Evolutionary conservation across 257 asterid genomes (phyloP).

Genomic region (Ophiorrhiza pumila): DNA sequence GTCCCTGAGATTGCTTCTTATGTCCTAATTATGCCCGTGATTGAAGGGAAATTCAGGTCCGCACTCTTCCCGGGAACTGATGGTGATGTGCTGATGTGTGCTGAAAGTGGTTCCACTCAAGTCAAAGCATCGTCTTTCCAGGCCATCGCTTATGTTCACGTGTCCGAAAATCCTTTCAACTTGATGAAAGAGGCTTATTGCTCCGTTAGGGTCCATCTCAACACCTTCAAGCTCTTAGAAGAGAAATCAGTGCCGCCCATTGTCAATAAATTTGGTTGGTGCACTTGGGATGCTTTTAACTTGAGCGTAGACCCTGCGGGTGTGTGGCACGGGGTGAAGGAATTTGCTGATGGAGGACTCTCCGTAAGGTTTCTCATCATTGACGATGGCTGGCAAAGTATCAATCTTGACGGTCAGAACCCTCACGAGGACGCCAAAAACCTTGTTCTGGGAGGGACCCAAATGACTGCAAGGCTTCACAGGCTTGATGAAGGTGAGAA

Average conservation of each 20-base stretch:
- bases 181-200: conserved; percentile 67
- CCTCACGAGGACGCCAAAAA: conserved; percentile 48
- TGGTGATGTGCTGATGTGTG: conserved; percentile 48
- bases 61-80: conserved; percentile 61
- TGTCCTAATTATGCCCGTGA: conserved; percentile 49
- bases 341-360: conserved; percentile 51
- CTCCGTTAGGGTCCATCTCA: conserved; percentile 55
- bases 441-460: conserved; percentile 63
- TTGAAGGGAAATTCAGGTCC: conserved; percentile 60
- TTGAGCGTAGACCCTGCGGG: conserved; percentile 52
- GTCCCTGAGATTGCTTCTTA: conserved; percentile 55
- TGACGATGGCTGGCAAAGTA: conserved; percentile 81
- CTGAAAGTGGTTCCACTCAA: conserved; percentile 60
- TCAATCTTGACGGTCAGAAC: conserved; percentile 44
- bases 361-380: conserved; percentile 61
- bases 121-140: conserved; percentile 38
- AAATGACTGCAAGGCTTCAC: conserved; percentile 69
- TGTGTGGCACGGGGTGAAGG: conserved; percentile 51
- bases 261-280: conserved; percentile 70
- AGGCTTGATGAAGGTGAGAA: conserved; percentile 63
- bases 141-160: conserved; percentile 55
- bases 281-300: conserved; percentile 85
- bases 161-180: conserved; percentile 61
- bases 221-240: conserved; percentile 60
- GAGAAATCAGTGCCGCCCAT: conserved; percentile 60